These are phyloP conservation scores for Brassica hybrid DNA, from an alignment of 441 rosid species.

Conservation along the genomic window DNA sequence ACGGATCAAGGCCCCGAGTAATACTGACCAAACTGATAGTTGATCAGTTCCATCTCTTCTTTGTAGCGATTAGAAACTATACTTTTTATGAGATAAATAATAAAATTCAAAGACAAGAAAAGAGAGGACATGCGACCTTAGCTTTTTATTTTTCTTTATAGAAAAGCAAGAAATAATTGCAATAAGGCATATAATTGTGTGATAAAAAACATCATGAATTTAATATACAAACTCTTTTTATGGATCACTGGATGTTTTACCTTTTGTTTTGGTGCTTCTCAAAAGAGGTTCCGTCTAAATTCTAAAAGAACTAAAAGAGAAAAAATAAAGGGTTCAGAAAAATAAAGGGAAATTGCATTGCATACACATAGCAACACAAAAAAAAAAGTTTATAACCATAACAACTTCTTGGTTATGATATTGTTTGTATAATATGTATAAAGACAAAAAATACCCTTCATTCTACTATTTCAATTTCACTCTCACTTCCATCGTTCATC, in stretches of 20 bases:
- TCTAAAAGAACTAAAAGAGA: background rate
- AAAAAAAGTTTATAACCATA: too few relatives aligned
- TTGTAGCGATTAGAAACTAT: background rate
- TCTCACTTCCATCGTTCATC: too few relatives aligned
- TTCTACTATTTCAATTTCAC: too few relatives aligned
- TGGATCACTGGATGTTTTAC: conserved; percentile 15
- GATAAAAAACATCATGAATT: background rate
- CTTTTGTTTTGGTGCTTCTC: conserved; percentile 25
- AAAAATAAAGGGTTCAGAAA: background rate
- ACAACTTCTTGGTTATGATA: too few relatives aligned
- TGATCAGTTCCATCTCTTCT: background rate
- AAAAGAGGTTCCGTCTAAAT: background rate
- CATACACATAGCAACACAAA: too few relatives aligned
- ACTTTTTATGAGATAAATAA: conserved; percentile 1
- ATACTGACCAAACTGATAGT: background rate
- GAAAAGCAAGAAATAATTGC: conserved; percentile 34
- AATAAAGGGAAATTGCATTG: too few relatives aligned
- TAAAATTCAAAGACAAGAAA: background rate
- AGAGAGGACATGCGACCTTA: conserved; percentile 7
- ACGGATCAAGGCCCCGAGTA: background rate
- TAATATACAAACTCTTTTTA: background rate
- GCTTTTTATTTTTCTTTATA: conserved; percentile 26
- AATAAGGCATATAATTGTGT: background rate
- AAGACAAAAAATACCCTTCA: too few relatives aligned
- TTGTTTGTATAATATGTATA: too few relatives aligned